phyloP scores from a whole-genome alignment of 2,329 filamentous ascomycete genomes.

The Aureobasidium sp. region DNA sequence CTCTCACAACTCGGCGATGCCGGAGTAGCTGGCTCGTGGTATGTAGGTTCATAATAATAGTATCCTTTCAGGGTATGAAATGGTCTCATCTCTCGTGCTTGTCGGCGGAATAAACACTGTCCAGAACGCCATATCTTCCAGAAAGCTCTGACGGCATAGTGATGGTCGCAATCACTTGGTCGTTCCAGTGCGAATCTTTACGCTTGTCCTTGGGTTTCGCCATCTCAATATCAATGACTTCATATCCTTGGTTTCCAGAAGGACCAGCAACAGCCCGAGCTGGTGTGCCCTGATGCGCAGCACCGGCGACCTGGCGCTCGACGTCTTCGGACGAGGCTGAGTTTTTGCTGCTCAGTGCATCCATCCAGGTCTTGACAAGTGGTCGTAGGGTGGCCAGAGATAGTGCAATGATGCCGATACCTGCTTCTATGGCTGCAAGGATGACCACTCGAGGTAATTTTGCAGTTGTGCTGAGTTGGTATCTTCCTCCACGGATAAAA shows the following conservation, averaged over 20 bases:
- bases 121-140: conserved; percentile 4
- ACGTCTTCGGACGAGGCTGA: background rate
- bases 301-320: background rate
- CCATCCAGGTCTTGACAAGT: conserved; percentile 19
- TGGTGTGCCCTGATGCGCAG: background rate
- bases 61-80: no score
- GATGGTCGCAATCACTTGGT: background rate
- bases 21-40: no score
- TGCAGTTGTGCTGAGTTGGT: conserved; percentile 23
- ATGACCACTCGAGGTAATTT: conserved; percentile 23
- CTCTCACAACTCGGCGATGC: no score
- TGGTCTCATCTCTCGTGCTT: background rate
- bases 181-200: background rate
- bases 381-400: conserved; percentile 17
- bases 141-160: conserved; percentile 4
- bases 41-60: no score
- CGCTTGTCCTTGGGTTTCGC: background rate
- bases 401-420: conserved; percentile 25
- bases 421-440: conserved; percentile 28
- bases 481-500: conserved; percentile 20
- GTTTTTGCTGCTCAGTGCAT: background rate
- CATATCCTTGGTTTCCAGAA: background rate
- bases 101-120: conserved; percentile 6
- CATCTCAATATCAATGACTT: background rate
- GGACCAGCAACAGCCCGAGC: background rate